Conservation (phyloP, 106 monocot genomes). For the Alisma plantagoaquatica region DNA sequence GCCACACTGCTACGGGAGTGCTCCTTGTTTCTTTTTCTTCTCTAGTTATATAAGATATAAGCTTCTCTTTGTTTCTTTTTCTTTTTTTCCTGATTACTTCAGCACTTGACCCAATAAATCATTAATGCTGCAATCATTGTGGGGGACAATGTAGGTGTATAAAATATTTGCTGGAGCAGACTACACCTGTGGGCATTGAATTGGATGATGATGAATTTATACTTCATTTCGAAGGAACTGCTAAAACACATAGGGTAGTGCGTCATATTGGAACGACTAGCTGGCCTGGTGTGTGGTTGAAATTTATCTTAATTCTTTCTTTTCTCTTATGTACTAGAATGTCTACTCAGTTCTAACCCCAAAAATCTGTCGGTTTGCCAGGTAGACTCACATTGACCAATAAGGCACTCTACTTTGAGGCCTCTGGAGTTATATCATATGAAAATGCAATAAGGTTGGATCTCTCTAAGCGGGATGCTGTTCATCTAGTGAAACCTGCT, state of each 20-base stretch:
- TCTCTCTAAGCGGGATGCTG: slow-evolving; percentile 29
- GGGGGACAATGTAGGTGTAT: slow-evolving; percentile 37
- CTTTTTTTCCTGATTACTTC: no score
- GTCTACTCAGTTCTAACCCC: no score
- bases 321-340: background rate
- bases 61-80: no score
- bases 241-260: slow-evolving; percentile 63
- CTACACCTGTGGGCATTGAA: slow-evolving; percentile 51
- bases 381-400: slow-evolving; percentile 86
- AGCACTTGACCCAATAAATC: no score
- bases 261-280: slow-evolving; percentile 70
- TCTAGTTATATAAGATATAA: no score
- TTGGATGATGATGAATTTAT: slow-evolving; percentile 73
- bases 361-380: no score
- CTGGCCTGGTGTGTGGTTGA: slow-evolving; percentile 90
- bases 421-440: slow-evolving; percentile 70
- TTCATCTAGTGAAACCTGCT: slow-evolving; percentile 52
- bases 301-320: background rate
- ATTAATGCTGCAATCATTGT: no score
- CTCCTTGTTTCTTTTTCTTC: no score
- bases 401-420: slow-evolving; percentile 82
- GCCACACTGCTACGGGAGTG: no score
- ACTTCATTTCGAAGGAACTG: slow-evolving; percentile 77
- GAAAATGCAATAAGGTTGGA: slow-evolving; percentile 66
- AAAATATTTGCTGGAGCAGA: slow-evolving; percentile 41